Evolutionary conservation across 116 monocot species (phyloP).

Genomic region (Trichopus zeylanicus): DNA sequence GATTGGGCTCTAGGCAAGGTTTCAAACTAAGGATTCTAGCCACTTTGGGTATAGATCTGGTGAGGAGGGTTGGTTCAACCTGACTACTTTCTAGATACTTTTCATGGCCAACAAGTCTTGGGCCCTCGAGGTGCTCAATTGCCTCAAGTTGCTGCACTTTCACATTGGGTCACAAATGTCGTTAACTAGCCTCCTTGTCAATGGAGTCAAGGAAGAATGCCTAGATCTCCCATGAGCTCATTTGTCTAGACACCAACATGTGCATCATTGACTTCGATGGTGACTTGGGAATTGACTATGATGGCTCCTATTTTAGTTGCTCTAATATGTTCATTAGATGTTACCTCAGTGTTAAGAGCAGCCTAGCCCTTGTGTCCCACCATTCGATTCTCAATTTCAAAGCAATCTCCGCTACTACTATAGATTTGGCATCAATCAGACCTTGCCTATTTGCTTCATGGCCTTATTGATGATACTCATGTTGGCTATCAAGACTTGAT

Average conservation of each 20-base stretch:
- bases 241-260: slow-evolving; percentile 77
- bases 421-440: slow-evolving; percentile 8
- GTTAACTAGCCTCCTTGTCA: slow-evolving; percentile 39
- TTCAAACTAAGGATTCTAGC: slow-evolving; percentile 87
- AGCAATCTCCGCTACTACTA: slow-evolving; percentile 35
- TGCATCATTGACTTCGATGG: slow-evolving; percentile 80
- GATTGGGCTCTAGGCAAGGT: slow-evolving; percentile 86
- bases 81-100: slow-evolving; percentile 67
- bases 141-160: slow-evolving; percentile 92
- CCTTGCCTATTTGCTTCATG: slow-evolving; percentile 39
- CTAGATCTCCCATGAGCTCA: slow-evolving; percentile 87
- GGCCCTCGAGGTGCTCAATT: slow-evolving; percentile 69
- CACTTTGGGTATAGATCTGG: slow-evolving; percentile 96
- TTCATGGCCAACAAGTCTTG: slow-evolving; percentile 54
- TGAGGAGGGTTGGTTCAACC: slow-evolving; percentile 91
- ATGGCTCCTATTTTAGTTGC: slow-evolving; percentile 57
- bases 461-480: slow-evolving; percentile 47
- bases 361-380: slow-evolving; percentile 84
- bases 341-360: slow-evolving; percentile 83
- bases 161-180: slow-evolving; percentile 98
- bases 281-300: slow-evolving; percentile 83
- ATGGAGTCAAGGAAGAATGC: slow-evolving; percentile 78
- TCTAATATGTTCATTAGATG: slow-evolving; percentile 80
- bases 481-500: slow-evolving; percentile 54
- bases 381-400: slow-evolving; percentile 93